A percentile compares a stretch with the other conserved stretches of the same genome.
Evolutionary conservation across 2,329 filamentous ascomycete species (phyloP).

Genomic region (Elsinoe perseae): DNA sequence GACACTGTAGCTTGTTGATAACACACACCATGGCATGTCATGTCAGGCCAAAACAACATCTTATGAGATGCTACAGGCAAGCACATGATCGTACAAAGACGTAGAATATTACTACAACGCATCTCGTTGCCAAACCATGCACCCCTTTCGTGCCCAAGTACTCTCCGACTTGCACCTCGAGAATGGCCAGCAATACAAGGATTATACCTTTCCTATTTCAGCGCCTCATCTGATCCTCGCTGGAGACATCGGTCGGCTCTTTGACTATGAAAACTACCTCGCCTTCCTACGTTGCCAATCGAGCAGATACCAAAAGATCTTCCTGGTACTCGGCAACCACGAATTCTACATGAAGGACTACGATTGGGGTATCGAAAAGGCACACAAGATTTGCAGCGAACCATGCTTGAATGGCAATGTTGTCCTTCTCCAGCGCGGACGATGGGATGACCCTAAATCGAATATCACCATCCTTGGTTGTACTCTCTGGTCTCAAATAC

Average conservation of each 20-base stretch:
- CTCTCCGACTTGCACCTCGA: slow-evolving; percentile 49
- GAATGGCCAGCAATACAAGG: slow-evolving; percentile 23
- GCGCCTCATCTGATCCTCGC: slow-evolving; percentile 40
- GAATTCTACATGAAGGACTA: slow-evolving; percentile 45
- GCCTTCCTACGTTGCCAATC: slow-evolving; percentile 39
- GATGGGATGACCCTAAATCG: slow-evolving; percentile 34
- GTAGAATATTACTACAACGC: too few relatives aligned
- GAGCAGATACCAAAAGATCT: slow-evolving; percentile 38
- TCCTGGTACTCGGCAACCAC: slow-evolving; percentile 48
- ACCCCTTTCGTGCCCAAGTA: slow-evolving; percentile 30
- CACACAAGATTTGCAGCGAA: slow-evolving; percentile 35
- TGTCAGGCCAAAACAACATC: too few relatives aligned
- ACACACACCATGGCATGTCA: too few relatives aligned
- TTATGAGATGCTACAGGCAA: too few relatives aligned
- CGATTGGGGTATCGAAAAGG: slow-evolving; percentile 33
- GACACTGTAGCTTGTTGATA: too few relatives aligned
- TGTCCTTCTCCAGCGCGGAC: slow-evolving; percentile 33
- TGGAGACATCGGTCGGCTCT: slow-evolving; percentile 46
- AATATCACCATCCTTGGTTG: slow-evolving; percentile 47
- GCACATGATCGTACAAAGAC: too few relatives aligned
- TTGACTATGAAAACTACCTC: slow-evolving; percentile 41
- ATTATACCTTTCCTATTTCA: slow-evolving; percentile 35
- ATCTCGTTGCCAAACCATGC: too few relatives aligned
- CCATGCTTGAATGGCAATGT: slow-evolving; percentile 33
- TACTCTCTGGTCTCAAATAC: slow-evolving; percentile 48